Base-by-base conservation (phyloP, 2,329 filamentous ascomycete species). In the Aquanectria penicillioides region DNA sequence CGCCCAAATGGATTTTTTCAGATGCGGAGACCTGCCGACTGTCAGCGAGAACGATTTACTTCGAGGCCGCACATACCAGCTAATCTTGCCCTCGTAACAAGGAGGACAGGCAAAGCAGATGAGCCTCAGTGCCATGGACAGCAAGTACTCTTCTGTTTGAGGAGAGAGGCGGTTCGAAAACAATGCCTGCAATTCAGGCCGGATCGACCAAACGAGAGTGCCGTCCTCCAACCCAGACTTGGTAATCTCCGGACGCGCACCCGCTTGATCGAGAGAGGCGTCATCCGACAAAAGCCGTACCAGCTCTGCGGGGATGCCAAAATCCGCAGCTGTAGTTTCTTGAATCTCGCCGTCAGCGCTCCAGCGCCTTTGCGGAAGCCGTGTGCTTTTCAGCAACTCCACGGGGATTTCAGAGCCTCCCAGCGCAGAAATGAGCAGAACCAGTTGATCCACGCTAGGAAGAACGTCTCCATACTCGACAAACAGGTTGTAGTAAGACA, bases 91-190 rank as follows among this genome's bases (percentile, higher is more conserved):
- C 40, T 75, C 73, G 11, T 70, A 74, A 26, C 70, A 71, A 4
- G 69, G 73, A 3, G 73, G 73, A 10, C 69, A 72, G 2, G 64
- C 60, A 37, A 72, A 74, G 18, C 71, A 75, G 0, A 75, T 6
- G 0, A 75, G 31, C 2, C 57, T 67, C 0, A 75, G 25, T 0
- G 67, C 69, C 0, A 63, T 55, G 0, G 48, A 50, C 1, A 59
- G 55, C n/a, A 71, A 60, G 2, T 68, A 61, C 15, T 70, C 66
- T 3, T 46, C 18, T 0, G 66, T 68, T 4, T 66, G 60, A 0
- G 66, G 48, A 0, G 59, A 61, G 5, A 71, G 9, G 1, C 34
- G 12, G 1, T 33, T 29, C 1, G 6, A 49, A 13, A 46, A 48
- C 4, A 2, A 28, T 9, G 13, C 10, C 13, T 2, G 38, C 31